phyloP scores from a whole-genome alignment of 345 rosid species.

The Boechera stricta region DNA sequence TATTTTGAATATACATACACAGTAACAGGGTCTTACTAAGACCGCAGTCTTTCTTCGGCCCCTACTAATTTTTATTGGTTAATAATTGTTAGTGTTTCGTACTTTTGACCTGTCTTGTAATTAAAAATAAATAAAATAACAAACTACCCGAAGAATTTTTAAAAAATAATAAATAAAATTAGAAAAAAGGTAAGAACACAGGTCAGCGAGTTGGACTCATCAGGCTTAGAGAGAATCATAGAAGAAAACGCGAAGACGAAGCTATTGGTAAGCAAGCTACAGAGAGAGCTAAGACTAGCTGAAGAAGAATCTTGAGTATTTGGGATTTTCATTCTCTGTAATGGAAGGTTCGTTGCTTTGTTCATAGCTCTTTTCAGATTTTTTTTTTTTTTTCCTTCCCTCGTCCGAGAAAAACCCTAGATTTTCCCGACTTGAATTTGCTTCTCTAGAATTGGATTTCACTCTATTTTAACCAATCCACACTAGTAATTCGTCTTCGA shows the following conservation, averaged over 20 bases:
- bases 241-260: conserved; percentile 34
- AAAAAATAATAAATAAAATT: not conserved
- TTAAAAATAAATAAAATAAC: conserved; percentile 1
- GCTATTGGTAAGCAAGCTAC: conserved; percentile 6
- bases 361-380: conserved; percentile 29
- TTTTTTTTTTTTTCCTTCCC: not conserved
- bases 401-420: conserved; percentile 39
- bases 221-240: conserved; percentile 27
- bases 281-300: not conserved
- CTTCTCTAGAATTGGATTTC: conserved; percentile 5
- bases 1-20: too few relatives aligned
- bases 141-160: conserved; percentile 41
- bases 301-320: conserved; percentile 11
- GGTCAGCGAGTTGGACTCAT: conserved; percentile 48
- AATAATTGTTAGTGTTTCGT: conserved; percentile 37
- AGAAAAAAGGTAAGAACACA: conserved; percentile 29
- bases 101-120: conserved; percentile 50
- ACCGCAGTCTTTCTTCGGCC: conserved; percentile 42
- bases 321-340: conserved; percentile 1
- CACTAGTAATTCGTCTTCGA: not conserved
- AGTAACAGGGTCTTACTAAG: not conserved
- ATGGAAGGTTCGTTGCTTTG: conserved; percentile 45
- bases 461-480: not conserved
- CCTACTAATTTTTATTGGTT: conserved; percentile 19
- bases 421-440: conserved; percentile 22